Evolutionary conservation across 306 rosid genomes (phyloP).

Genomic region (Begonia fuchsioides): DNA sequence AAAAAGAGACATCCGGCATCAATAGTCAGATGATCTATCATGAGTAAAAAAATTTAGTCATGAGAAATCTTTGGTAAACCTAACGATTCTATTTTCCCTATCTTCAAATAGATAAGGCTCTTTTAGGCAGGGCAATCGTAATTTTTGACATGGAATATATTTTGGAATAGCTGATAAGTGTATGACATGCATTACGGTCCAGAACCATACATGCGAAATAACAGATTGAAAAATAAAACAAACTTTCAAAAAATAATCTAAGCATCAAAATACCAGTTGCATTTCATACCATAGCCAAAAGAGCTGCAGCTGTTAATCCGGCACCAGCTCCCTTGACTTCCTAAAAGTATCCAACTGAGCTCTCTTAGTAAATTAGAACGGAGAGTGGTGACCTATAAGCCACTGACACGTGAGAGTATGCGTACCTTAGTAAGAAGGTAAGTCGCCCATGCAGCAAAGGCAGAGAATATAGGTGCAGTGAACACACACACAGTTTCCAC

Average conservation of each 20-base stretch:
- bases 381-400: background rate
- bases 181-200: too few species aligned
- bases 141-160: too few species aligned
- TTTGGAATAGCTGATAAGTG: too few species aligned
- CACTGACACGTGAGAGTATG: slow-evolving; percentile 8
- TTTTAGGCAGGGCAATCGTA: too few species aligned
- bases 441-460: slow-evolving; percentile 95
- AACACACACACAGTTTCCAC: slow-evolving; percentile 98
- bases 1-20: too few species aligned
- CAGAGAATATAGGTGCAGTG: slow-evolving; percentile 95
- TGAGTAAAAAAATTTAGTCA: too few species aligned
- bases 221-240: background rate
- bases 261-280: slow-evolving; percentile 14
- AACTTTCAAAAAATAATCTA: slow-evolving; percentile 3
- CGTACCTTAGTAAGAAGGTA: slow-evolving; percentile 80
- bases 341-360: slow-evolving; percentile 23
- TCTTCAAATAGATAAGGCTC: too few species aligned
- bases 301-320: slow-evolving; percentile 86
- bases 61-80: too few species aligned
- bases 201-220: too few species aligned
- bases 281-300: slow-evolving; percentile 82
- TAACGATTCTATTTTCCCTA: too few species aligned
- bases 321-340: slow-evolving; percentile 96
- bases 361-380: slow-evolving; percentile 12
- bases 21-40: too few species aligned